Conservation (phyloP, 148 eudicot genomes). For the Polygonum maritimum region DNA sequence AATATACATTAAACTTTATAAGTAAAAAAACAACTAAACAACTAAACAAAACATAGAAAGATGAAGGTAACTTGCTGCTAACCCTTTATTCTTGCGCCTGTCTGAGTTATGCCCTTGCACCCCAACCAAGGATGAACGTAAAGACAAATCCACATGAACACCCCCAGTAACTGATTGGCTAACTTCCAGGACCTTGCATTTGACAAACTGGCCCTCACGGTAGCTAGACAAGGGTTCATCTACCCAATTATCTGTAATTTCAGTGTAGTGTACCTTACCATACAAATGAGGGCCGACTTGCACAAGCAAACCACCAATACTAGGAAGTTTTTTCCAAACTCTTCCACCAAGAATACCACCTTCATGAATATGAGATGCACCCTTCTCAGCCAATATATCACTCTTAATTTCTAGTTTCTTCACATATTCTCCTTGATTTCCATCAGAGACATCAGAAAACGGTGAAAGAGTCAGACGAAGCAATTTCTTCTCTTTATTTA, state of each 20-base stretch:
- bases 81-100: constrained; percentile 14
- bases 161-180: constrained; percentile 45
- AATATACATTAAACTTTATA: not conserved
- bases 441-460: constrained; percentile 24
- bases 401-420: constrained; percentile 12
- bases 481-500: constrained; percentile 50
- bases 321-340: constrained; percentile 71
- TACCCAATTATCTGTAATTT: constrained; percentile 48
- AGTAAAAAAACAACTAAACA: not conserved
- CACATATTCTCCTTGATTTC: constrained; percentile 9
- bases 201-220: constrained; percentile 77
- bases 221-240: constrained; percentile 64
- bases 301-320: constrained; percentile 80
- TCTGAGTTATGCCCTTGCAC: constrained; percentile 13
- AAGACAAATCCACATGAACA: constrained; percentile 74
- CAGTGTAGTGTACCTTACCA: constrained; percentile 91
- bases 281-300: constrained; percentile 73
- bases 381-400: constrained; percentile 22
- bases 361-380: constrained; percentile 40
- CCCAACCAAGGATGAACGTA: constrained; percentile 35
- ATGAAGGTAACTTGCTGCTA: constrained; percentile 13
- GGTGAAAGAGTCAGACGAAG: constrained; percentile 52
- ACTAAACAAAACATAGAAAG: not conserved
- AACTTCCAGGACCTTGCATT: constrained; percentile 68
- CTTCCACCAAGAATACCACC: constrained; percentile 74